Base-by-base conservation (phyloP, 352 stramenopile species). In the Phytophthora lateralis region DNA sequence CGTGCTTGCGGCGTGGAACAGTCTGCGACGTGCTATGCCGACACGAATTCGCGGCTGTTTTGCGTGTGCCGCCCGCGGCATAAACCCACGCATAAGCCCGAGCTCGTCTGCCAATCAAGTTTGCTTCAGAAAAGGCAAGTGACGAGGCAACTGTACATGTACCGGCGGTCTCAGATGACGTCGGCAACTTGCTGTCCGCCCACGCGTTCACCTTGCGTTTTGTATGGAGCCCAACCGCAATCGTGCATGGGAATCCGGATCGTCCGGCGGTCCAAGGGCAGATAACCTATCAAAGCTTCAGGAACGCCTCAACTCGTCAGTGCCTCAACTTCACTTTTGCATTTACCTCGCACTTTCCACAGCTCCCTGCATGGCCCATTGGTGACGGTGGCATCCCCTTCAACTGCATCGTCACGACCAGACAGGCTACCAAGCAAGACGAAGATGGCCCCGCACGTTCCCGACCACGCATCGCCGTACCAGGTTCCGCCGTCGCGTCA, bases 21-120 rank as follows among this genome's bases (percentile, higher is more conserved):
- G 38, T 52, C 55, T 71, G 63, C 44, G 63, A 71, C 63, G 63
- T 71, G 63, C 9, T 71, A 61, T 66, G 43, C 63, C 57, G 47
- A 44, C 50, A 66, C 27, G 6, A 30, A 30, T 12, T 37, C 30
- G 30, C 30, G 12, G 30, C 30, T 37, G 30, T 37, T 37, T 2
- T 30, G 12, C 18, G 44, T 29, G 43, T 71, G 63, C 63, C 57
- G 63, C 44, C 63, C 38, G 8, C 21, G 41, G 57, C 63, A 71
- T 71, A 67, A 71, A 4, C 57, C 26, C 4, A 30, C 63, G 63
- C 63, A 71, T 71, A 63, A 71, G 3, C 60, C 10, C 18, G 14
- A 60, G 12, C 60, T 15, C 18, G 17, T 41, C 51, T 42, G 53
- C 58, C 47, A 65, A 55, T n/a, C 15, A 8, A 27, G 27, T 48